Percentiles rank a stretch among this genome's conserved stretches.
Evolutionary conservation across 1,284 basidiomycete species (phyloP).

Genomic region (Cryptococcus maquisensis): DNA sequence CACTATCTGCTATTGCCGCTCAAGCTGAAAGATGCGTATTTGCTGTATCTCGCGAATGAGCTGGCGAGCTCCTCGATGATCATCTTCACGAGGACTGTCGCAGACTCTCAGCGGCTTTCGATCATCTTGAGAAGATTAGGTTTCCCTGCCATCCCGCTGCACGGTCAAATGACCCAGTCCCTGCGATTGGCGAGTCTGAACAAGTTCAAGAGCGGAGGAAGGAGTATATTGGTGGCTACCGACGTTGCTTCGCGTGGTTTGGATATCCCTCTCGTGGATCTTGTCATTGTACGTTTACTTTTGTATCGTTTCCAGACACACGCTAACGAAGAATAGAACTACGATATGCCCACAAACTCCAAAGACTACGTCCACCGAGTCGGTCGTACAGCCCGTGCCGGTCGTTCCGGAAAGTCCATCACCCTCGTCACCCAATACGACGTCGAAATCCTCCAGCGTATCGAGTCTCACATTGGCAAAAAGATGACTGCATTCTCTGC

Average conservation of each 20-base stretch:
- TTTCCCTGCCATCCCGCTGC: slow-evolving; percentile 91
- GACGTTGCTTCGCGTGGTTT: slow-evolving; percentile 96
- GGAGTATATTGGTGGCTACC: slow-evolving; percentile 82
- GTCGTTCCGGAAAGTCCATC: slow-evolving; percentile 89
- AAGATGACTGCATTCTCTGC: slow-evolving; percentile 89
- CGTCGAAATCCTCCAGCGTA: slow-evolving; percentile 91
- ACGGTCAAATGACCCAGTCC: slow-evolving; percentile 92
- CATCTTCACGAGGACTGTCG: slow-evolving; percentile 92
- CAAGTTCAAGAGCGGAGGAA: slow-evolving; percentile 94
- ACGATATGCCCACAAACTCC: slow-evolving; percentile 95
- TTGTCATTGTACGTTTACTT: slow-evolving; percentile 62
- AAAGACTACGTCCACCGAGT: slow-evolving; percentile 99
- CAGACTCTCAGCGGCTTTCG: slow-evolving; percentile 85
- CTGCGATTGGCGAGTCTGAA: slow-evolving; percentile 88
- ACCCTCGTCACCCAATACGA: slow-evolving; percentile 98
- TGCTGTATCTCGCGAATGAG: slow-evolving; percentile 85
- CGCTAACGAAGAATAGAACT: slow-evolving; percentile 57
- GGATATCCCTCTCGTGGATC: slow-evolving; percentile 93
- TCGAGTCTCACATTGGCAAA: slow-evolving; percentile 86
- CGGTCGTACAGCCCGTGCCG: slow-evolving; percentile 93
- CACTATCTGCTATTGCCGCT: slow-evolving; percentile 94
- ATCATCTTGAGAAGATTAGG: slow-evolving; percentile 87
- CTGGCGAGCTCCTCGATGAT: slow-evolving; percentile 91
- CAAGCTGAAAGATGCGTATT: slow-evolving; percentile 85
- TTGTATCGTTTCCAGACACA: not conserved